Evolutionary conservation across 345 rosid genomes (phyloP).

Genomic region (Acer saccharum): DNA sequence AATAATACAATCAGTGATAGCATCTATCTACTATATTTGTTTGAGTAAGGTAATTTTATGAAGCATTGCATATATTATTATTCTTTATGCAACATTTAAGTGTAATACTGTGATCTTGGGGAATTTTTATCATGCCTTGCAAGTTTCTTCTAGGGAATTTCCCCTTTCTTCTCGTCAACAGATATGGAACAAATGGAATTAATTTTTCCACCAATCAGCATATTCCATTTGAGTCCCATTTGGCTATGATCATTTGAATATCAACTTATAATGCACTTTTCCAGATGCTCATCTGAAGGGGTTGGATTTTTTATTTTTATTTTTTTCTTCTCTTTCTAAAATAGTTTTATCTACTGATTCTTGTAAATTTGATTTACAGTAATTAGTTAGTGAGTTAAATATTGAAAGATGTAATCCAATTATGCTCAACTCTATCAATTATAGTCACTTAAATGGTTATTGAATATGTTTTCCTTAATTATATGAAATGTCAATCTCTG

Average conservation of each 20-base stretch:
- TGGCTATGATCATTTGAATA: not conserved
- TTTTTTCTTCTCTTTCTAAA: not conserved
- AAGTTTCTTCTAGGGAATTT: not conserved
- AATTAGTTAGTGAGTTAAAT: not conserved
- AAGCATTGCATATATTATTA: not conserved
- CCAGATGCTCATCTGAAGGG: not conserved
- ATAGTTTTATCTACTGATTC: not conserved
- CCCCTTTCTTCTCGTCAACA: not conserved
- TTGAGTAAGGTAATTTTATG: not conserved
- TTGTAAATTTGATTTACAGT: not conserved
- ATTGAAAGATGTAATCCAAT: not conserved
- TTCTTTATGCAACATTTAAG: not conserved
- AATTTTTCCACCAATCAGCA: not conserved
- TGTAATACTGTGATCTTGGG: not conserved
- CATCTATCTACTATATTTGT: not conserved
- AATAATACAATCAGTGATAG: not conserved
- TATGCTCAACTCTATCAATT: not conserved
- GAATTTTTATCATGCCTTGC: not conserved
- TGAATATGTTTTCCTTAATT: not conserved
- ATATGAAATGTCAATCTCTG: not conserved
- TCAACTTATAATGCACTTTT: not conserved
- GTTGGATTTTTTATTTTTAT: not conserved
- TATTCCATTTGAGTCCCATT: not conserved
- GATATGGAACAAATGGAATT: not conserved
- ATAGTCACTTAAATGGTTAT: not conserved